phyloP scores from a whole-genome alignment of 2,329 filamentous ascomycete genomes.

The Arthrobotrys sphaeroides region DNA sequence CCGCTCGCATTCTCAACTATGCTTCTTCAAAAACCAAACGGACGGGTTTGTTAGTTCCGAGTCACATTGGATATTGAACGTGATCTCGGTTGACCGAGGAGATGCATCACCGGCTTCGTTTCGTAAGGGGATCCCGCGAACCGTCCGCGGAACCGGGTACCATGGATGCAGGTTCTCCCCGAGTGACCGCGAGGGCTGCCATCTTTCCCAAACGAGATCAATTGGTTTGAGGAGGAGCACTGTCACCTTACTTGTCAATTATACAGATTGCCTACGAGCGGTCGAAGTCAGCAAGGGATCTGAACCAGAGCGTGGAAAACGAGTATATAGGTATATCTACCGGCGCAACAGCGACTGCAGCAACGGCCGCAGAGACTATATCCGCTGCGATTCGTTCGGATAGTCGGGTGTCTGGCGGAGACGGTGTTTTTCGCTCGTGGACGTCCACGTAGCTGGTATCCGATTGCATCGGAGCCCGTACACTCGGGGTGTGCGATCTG shows the following conservation, averaged over 20 bases:
- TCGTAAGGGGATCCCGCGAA: too few relatives aligned
- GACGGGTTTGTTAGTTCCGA: background rate
- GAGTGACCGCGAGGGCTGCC: too few relatives aligned
- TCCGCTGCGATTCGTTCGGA: slow-evolving; percentile 56
- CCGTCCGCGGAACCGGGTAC: too few relatives aligned
- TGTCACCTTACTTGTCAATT: slow-evolving; percentile 56
- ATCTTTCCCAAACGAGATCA: too few relatives aligned
- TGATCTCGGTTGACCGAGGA: too few relatives aligned
- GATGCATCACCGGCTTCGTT: too few relatives aligned
- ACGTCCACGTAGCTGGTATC: slow-evolving; percentile 7
- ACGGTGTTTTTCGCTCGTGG: slow-evolving; percentile 5
- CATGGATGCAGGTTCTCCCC: too few relatives aligned
- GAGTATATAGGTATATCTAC: too few relatives aligned
- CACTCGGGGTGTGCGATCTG: background rate
- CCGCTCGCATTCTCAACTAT: slow-evolving; percentile 58
- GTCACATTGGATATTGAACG: background rate
- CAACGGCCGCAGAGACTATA: slow-evolving; percentile 53
- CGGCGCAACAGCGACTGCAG: slow-evolving; percentile 56
- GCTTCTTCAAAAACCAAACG: slow-evolving; percentile 40
- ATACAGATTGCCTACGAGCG: slow-evolving; percentile 55
- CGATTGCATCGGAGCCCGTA: slow-evolving; percentile 35
- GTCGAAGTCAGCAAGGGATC: background rate
- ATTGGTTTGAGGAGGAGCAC: too few relatives aligned
- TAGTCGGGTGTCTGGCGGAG: slow-evolving; percentile 32
- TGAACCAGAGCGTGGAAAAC: too few relatives aligned